Conservation (phyloP, 495 filamentous ascomycete species). For the Platismatia glauca region DNA sequence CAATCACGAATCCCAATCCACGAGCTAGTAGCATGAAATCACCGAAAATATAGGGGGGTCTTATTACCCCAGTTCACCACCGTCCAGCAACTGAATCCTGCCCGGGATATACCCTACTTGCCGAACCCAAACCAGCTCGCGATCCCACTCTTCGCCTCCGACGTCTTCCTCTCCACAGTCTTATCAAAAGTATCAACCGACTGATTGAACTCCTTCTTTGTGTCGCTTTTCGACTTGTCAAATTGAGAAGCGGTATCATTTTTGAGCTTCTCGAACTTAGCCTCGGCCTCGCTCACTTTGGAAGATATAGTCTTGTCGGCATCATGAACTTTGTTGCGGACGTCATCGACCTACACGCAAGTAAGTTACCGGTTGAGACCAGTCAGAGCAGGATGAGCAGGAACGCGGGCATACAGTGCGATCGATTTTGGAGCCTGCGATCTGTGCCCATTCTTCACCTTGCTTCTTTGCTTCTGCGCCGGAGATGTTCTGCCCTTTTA, state of each 20-base stretch:
- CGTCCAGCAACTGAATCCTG: not conserved
- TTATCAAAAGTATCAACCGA: slow-evolving; percentile 50
- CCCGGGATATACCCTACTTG: slow-evolving; percentile 36
- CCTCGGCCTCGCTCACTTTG: slow-evolving; percentile 21
- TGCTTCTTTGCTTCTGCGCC: slow-evolving; percentile 44
- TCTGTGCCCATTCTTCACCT: slow-evolving; percentile 41
- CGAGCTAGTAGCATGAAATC: not conserved
- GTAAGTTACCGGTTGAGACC: not conserved
- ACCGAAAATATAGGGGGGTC: not conserved
- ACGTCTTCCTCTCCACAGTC: slow-evolving; percentile 64
- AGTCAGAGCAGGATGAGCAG: slow-evolving; percentile 5
- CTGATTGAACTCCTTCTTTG: slow-evolving; percentile 28
- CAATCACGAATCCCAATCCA: not conserved
- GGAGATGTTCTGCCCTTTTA: slow-evolving; percentile 52
- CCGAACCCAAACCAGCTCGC: slow-evolving; percentile 71
- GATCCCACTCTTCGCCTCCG: slow-evolving; percentile 69
- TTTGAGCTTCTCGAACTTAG: slow-evolving; percentile 12
- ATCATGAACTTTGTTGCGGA: slow-evolving; percentile 36
- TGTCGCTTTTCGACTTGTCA: slow-evolving; percentile 44
- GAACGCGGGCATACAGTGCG: slow-evolving; percentile 39
- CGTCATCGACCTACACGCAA: slow-evolving; percentile 48
- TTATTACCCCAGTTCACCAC: not conserved
- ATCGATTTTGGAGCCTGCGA: slow-evolving; percentile 48
- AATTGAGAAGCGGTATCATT: slow-evolving; percentile 52
- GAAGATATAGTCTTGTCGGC: slow-evolving; percentile 17